phyloP scores from a whole-genome alignment of 2,329 filamentous ascomycete species.

The Fusarium devonianum region DNA sequence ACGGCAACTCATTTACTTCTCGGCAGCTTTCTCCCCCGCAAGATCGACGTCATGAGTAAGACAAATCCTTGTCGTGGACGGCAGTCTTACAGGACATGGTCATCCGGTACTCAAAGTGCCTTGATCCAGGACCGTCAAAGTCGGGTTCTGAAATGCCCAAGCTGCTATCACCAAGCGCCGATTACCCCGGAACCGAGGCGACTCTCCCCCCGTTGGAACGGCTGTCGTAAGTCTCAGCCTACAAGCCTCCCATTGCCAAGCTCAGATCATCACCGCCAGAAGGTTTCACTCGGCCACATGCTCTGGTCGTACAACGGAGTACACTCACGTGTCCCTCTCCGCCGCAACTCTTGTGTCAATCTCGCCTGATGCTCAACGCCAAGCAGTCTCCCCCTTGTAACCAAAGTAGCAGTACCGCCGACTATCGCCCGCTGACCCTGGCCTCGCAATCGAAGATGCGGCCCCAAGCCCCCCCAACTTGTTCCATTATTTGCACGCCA shows the following conservation, averaged over 20 bases:
- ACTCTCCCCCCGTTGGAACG: background rate
- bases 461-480: constrained; percentile 1
- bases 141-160: too few relatives aligned
- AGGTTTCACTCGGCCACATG: background rate
- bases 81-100: constrained; percentile 2
- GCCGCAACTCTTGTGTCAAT: too few relatives aligned
- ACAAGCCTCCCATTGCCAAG: background rate
- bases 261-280: background rate
- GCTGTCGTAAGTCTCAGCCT: background rate
- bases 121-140: too few relatives aligned
- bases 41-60: constrained; percentile 16
- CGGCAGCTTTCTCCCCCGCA: constrained; percentile 12
- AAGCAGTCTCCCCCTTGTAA: background rate
- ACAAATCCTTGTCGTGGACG: constrained; percentile 5
- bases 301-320: too few relatives aligned
- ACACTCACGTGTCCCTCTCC: background rate
- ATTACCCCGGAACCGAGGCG: too few relatives aligned
- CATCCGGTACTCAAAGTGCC: too few relatives aligned
- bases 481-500: constrained; percentile 7
- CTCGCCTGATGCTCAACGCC: background rate
- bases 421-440: constrained; percentile 18
- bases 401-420: constrained; percentile 27
- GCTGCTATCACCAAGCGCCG: too few relatives aligned
- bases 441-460: background rate
- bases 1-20: background rate